phyloP scores from a whole-genome alignment of 495 filamentous ascomycete genomes.

The Talaromyces wortmannii region DNA sequence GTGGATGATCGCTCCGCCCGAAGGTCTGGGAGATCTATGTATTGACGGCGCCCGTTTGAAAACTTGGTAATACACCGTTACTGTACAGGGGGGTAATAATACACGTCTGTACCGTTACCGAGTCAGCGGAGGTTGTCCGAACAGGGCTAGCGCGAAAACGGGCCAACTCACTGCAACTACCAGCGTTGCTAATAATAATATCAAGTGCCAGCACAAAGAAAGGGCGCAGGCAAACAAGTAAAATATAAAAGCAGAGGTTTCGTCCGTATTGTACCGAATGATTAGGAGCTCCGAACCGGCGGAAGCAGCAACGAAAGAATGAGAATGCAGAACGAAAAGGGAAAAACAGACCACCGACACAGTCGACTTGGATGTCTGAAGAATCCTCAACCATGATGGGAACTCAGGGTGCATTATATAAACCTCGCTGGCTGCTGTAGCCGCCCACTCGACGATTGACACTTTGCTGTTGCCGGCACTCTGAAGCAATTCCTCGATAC shows the following conservation, averaged over 20 bases:
- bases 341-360: too few species aligned
- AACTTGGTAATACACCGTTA: not conserved
- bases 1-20: slow-evolving; percentile 1
- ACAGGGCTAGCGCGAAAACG: not conserved
- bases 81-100: slow-evolving; percentile 1
- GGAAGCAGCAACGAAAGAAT: not conserved
- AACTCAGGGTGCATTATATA: not conserved
- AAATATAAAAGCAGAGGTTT: too few species aligned
- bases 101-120: not conserved
- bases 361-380: too few species aligned
- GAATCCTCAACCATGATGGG: not conserved
- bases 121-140: not conserved
- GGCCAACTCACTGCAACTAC: not conserved
- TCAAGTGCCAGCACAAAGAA: not conserved
- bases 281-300: not conserved
- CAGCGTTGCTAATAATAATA: too few species aligned
- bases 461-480: not conserved
- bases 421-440: not conserved
- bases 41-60: not conserved
- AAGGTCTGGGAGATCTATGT: slow-evolving; percentile 1
- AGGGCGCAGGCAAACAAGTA: not conserved
- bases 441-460: not conserved
- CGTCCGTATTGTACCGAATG: not conserved
- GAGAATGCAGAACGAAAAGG: not conserved
- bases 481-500: slow-evolving; percentile 1